Conservation (phyloP, 441 rosid genomes). For the Capsella rubella region DNA sequence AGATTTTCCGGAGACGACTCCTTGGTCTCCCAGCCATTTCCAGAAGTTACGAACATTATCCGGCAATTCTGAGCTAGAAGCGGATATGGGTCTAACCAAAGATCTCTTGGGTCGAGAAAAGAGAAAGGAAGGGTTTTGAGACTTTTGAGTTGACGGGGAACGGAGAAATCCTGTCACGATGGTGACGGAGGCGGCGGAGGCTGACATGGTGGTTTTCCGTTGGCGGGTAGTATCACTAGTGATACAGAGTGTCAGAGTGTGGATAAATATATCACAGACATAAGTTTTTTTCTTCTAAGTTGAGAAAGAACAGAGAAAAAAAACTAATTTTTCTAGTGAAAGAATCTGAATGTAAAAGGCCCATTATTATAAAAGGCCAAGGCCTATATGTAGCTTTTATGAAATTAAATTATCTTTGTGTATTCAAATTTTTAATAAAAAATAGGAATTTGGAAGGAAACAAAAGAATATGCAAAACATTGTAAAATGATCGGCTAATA, state of each 20-base stretch:
- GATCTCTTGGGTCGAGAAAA: constrained; percentile 36
- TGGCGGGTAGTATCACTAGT: constrained; percentile 32
- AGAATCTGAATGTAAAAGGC: not conserved
- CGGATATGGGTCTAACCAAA: constrained; percentile 44
- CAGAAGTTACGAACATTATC: constrained; percentile 66
- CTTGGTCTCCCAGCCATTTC: constrained; percentile 80
- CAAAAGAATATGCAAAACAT: too few relatives aligned
- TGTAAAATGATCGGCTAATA: too few relatives aligned
- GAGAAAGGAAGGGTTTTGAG: constrained; percentile 42
- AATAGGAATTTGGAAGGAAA: too few relatives aligned
- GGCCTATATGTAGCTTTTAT: not conserved
- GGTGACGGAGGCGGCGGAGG: constrained; percentile 39
- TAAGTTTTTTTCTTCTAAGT: not conserved
- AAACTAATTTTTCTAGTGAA: not conserved
- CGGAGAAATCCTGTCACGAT: constrained; percentile 30
- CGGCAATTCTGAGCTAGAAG: constrained; percentile 46
- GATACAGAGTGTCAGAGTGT: constrained; percentile 26
- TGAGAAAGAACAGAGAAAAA: not conserved
- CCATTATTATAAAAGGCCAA: constrained; percentile 17
- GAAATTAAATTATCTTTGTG: too few relatives aligned
- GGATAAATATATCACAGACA: constrained; percentile 21
- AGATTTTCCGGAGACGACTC: constrained; percentile 69
- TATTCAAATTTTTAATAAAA: too few relatives aligned
- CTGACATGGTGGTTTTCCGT: constrained; percentile 45
- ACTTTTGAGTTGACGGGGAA: constrained; percentile 14